Conservation (phyloP, 441 rosid genomes). For the Populus hybrid region DNA sequence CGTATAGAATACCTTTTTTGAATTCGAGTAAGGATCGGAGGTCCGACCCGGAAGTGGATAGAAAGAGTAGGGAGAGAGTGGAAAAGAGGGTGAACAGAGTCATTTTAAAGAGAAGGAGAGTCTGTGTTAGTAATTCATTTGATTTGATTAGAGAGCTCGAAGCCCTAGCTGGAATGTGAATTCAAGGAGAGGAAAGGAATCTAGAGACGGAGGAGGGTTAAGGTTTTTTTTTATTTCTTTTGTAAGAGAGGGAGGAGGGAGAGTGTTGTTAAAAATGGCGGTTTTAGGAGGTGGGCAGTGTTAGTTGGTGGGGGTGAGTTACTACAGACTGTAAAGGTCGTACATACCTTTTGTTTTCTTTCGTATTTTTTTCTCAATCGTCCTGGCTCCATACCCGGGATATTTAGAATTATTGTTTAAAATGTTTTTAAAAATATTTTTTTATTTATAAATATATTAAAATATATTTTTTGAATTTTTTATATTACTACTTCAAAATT, state of each 20-base stretch:
- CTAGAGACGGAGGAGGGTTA: constrained; percentile 11
- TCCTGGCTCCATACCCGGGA: neutral
- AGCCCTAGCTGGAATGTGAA: constrained; percentile 17
- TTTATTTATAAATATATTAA: too few species aligned
- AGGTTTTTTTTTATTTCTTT: constrained; percentile 19
- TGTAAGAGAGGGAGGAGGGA: constrained; percentile 7
- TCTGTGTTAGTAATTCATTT: constrained; percentile 8
- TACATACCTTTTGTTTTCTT: neutral
- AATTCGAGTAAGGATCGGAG: constrained; percentile 72
- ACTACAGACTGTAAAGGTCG: constrained; percentile 53
- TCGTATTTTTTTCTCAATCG: neutral
- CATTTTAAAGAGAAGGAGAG: constrained; percentile 34
- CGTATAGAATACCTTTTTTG: constrained; percentile 69
- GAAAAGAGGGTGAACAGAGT: constrained; percentile 25
- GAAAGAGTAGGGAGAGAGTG: constrained; percentile 26
- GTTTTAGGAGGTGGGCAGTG: constrained; percentile 17
- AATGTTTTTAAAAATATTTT: too few species aligned
- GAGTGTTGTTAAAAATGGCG: constrained; percentile 37
- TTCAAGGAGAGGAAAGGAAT: neutral
- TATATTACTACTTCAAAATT: too few species aligned
- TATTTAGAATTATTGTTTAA: too few species aligned
- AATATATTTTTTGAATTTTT: too few species aligned
- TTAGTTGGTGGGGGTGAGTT: constrained; percentile 32
- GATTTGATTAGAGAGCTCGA: neutral
- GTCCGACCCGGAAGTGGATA: constrained; percentile 34